Base-by-base conservation (phyloP, 805 yeast species). In the Saccharomyces cerevisiae region DNA sequence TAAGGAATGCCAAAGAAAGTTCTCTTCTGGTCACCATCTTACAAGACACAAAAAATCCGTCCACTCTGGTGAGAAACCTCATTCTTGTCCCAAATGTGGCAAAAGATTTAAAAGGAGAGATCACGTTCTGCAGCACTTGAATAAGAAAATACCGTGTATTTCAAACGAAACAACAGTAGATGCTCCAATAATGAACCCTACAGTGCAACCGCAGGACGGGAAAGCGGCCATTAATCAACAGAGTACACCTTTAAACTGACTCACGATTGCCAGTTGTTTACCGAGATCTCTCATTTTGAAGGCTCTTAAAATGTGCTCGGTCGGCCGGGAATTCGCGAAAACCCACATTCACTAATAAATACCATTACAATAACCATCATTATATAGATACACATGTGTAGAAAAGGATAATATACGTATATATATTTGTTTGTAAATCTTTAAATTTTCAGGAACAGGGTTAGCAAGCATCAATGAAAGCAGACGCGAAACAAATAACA, bases 31-130 rank as follows among this genome's bases (percentile, higher is more conserved):
- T 5, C 73, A 70, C 53, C 73, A 70, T 57, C 57, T 70, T 28
- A 70, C 73, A 41, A 66, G 73, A 50, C 73, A 70, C 55, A 70
- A 70, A 56, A 70, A 70, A 51, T 69, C 73, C 3, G 73, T 70
- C 29, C 73, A 70, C 57, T 69, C 72, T 2, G 72, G 72, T n/a
- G 71, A 69, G 50, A 70, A 70, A 52, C 71, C 73, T 1, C 69
- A 69, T 49, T 68, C 72, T 1, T 70, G 73, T 58, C 71, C 73
- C 8, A 66, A 70, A 49, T 70, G 73, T 59, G 73, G 72, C 13
- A 70, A 70, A 50, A 62, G 65, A 48, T 70, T 70, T 48, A 70
- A 70, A 52, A 69, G 73, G 59, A 61, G 73, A 46, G 73, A 70
- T 55, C 73, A 70, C 62, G 73, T 70, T 3, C 55, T 70, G 48